These are phyloP conservation scores for Auricularia auricula-judae DNA, from an alignment of 768 basidiomycete species.

Conservation along the genomic window DNA sequence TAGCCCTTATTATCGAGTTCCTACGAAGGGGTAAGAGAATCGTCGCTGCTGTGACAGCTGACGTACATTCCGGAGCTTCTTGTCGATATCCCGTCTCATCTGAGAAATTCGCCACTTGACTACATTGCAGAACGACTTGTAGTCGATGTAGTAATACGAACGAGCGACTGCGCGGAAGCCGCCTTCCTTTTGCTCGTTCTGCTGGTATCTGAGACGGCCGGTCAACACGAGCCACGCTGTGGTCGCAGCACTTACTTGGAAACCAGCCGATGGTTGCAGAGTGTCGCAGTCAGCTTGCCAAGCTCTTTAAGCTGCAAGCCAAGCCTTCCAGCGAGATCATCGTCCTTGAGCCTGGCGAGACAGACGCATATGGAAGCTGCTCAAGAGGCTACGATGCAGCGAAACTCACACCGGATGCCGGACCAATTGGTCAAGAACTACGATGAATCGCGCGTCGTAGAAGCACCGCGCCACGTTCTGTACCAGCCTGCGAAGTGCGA, in stretches of 20 bases:
- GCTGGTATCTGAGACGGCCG: conserved; percentile 51
- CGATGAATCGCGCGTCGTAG: conserved; percentile 85
- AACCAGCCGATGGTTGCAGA: conserved; percentile 69
- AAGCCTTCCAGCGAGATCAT: conserved; percentile 85
- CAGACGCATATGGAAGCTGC: conserved; percentile 11
- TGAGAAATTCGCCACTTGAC: conserved; percentile 95
- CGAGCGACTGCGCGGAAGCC: conserved; percentile 78
- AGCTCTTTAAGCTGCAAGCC: conserved; percentile 84
- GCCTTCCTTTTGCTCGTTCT: conserved; percentile 85
- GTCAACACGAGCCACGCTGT: not conserved
- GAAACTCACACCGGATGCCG: conserved; percentile 86
- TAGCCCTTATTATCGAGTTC: conserved; percentile 98
- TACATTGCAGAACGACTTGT: conserved; percentile 90
- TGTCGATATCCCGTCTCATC: conserved; percentile 85
- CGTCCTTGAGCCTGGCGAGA: conserved; percentile 69
- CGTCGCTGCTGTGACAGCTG: not conserved
- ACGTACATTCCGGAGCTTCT: conserved; percentile 75
- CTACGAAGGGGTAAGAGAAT: conserved; percentile 27
- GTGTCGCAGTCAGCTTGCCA: conserved; percentile 76
- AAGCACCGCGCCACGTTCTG: conserved; percentile 90
- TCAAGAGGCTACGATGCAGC: conserved; percentile 10
- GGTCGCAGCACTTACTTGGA: conserved; percentile 44
- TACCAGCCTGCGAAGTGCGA: conserved; percentile 75
- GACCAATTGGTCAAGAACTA: conserved; percentile 89
- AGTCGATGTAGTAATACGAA: conserved; percentile 95